Evolutionary conservation across 345 rosid genomes (phyloP), one percentile per base, ranked within the genome.

Genomic region (Camelina neglecta): DNA sequence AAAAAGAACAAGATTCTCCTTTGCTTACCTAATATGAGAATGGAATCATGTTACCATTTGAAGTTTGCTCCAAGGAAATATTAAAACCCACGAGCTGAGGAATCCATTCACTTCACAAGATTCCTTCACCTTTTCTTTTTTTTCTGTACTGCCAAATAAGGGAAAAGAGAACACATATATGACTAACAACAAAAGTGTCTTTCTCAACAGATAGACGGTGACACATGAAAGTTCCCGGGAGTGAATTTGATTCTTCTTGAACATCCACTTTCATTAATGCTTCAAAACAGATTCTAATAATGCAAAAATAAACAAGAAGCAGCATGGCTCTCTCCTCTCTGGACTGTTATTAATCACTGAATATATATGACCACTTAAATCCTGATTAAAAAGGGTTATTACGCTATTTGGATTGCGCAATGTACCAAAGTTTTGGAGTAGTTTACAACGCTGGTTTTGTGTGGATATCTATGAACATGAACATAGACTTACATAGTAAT

Each of bases 1-100:
- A 55, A 57, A 44, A 57, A 76, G 74, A 69, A 76, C 74, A 60
- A 45, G 75, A 70, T 71, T 77, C 80, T 77, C 20, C 26, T 45
- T 70, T 64, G 9, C 42, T 77, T 56, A 10, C 75, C 45, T 54
- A 70, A 64, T 35, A 24, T 45, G 71, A 55, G 60, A 76, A 70
- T 18, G 59, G 80, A 76, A 76, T 62, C 65, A 42, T 54, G 44
- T 16, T 70, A 56, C 80, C 67, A 70, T 63, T 64, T 56, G 53
- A 77, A 70, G 71, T 70, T 70, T 45, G 20, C 80, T 70, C 75
- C 66, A 69, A 70, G 41, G 53, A 70, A 55, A 36, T 69, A 36
- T 62, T n/a, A 4, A 38, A 51, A 71, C 75, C 66, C 60, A 77
- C 80, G 56, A 69, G 65, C 67, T 64, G 3, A 63, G 74, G 72